Conservation (phyloP, 1,284 basidiomycete genomes). For the Boletus smithii region DNA sequence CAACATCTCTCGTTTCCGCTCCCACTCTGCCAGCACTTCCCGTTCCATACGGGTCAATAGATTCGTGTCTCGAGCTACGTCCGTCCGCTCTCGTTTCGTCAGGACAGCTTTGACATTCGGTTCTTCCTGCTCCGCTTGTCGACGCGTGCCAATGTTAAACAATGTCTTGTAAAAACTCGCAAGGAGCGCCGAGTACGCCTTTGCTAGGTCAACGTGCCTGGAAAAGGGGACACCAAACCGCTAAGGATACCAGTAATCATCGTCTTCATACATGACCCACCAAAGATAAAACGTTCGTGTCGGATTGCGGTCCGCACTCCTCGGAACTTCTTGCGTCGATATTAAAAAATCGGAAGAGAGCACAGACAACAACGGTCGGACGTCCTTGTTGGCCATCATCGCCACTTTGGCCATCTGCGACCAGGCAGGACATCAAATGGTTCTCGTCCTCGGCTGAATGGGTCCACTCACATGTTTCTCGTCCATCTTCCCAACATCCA, state of each 20-base stretch:
- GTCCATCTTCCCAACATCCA: constrained; percentile 91
- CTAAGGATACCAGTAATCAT: neutral
- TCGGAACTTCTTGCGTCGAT: constrained; percentile 88
- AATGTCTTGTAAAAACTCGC: constrained; percentile 82
- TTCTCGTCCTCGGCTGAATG: neutral
- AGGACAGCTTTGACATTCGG: constrained; percentile 65
- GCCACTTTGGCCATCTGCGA: constrained; percentile 87
- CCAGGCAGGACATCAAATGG: constrained; percentile 1
- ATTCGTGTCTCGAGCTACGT: constrained; percentile 70
- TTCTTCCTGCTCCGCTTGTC: constrained; percentile 67
- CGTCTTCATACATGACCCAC: constrained; percentile 40
- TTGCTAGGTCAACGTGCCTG: constrained; percentile 81
- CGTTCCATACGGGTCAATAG: constrained; percentile 70
- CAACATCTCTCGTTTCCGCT: constrained; percentile 66
- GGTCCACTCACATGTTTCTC: constrained; percentile 65
- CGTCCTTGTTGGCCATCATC: constrained; percentile 88
- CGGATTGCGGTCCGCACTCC: constrained; percentile 82
- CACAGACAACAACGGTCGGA: constrained; percentile 76
- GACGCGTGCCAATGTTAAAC: constrained; percentile 75
- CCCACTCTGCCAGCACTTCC: constrained; percentile 64
- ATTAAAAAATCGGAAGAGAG: constrained; percentile 80
- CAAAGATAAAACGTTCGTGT: constrained; percentile 86
- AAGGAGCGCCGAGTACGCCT: constrained; percentile 76
- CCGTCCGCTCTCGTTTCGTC: constrained; percentile 75
- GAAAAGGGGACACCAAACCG: neutral